These are phyloP conservation scores for Phyllosticta citriasiana DNA, from an alignment of 2,329 filamentous ascomycete species.

Conservation along the genomic window DNA sequence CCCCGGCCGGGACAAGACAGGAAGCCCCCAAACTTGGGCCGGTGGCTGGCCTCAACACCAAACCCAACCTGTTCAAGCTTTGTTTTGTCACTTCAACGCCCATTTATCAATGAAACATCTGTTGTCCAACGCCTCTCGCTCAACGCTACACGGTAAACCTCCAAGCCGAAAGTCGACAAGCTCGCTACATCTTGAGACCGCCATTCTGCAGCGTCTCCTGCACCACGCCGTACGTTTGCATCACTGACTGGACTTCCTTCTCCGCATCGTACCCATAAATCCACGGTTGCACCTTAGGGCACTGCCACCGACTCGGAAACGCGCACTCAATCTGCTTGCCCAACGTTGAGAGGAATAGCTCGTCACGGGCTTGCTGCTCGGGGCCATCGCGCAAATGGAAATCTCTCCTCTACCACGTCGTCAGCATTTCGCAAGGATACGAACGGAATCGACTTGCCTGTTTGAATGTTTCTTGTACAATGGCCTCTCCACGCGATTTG, in stretches of 20 bases:
- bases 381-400: slow-evolving; percentile 40
- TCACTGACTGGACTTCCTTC: slow-evolving; percentile 18
- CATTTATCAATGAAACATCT: background rate
- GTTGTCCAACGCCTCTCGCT: no score
- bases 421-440: slow-evolving; percentile 11
- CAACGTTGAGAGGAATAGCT: slow-evolving; percentile 46
- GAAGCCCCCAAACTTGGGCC: background rate
- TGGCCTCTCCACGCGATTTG: slow-evolving; percentile 41
- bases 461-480: slow-evolving; percentile 54
- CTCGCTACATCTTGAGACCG: background rate
- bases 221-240: background rate
- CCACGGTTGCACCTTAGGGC: slow-evolving; percentile 26
- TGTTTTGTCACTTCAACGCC: background rate
- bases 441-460: slow-evolving; percentile 12
- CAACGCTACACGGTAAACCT: no score
- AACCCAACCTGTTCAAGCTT: background rate
- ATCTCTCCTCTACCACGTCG: slow-evolving; percentile 17
- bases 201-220: slow-evolving; percentile 3
- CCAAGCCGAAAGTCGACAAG: background rate
- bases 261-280: slow-evolving; percentile 26
- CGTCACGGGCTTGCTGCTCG: slow-evolving; percentile 49
- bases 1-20: background rate
- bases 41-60: background rate
- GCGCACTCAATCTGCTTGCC: slow-evolving; percentile 42
- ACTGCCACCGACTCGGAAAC: slow-evolving; percentile 51